phyloP scores from a whole-genome alignment of 192 early-diverging fungal genomes.

The Rhizophagus clarus region DNA sequence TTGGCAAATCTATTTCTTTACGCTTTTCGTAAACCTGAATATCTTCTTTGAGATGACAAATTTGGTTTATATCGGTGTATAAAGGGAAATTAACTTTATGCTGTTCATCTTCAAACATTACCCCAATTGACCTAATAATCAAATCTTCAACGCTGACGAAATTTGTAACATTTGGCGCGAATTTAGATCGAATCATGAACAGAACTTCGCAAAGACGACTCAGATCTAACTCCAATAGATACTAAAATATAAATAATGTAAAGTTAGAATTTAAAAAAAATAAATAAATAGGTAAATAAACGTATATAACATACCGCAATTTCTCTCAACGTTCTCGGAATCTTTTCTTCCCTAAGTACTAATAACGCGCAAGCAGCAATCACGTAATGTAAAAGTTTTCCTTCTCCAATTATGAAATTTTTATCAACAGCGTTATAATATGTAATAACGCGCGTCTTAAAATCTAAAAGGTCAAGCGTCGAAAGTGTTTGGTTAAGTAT shows the following conservation, averaged over 20 bases:
- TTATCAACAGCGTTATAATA: not conserved
- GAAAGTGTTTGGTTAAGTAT: not conserved
- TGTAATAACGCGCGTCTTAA: not conserved
- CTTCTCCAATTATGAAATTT: conserved; percentile 6
- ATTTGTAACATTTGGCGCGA: not conserved
- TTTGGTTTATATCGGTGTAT: not conserved
- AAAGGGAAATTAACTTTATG: not conserved
- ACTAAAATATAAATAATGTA: not conserved
- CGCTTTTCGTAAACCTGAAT: not conserved
- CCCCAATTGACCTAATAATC: not conserved
- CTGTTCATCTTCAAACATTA: not conserved
- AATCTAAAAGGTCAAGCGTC: not conserved
- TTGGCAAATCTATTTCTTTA: not conserved
- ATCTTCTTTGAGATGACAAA: conserved; percentile 5
- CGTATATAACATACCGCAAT: not conserved
- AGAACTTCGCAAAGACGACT: not conserved
- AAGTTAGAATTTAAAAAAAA: not conserved
- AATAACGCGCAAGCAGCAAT: conserved; percentile 8
- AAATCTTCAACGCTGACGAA: not conserved
- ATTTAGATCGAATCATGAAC: not conserved
- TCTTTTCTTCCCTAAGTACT: conserved; percentile 13
- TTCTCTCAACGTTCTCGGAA: conserved; percentile 5
- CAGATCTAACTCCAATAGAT: not conserved
- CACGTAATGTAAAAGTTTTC: not conserved
- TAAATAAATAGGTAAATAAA: not conserved